phyloP scores from a whole-genome alignment of 345 rosid genomes.

The Sonneratia caseolaris region DNA sequence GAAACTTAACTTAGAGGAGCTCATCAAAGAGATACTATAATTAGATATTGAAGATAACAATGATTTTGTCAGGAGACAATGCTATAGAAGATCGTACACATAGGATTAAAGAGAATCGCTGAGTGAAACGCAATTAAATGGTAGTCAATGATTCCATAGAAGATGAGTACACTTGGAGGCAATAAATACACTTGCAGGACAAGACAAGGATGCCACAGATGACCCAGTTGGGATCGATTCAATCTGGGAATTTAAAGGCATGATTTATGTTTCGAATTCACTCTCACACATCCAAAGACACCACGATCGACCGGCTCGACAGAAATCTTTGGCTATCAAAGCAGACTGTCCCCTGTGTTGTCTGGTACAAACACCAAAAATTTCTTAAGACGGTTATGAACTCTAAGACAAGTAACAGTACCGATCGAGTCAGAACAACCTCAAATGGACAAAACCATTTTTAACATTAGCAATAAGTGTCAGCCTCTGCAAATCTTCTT shows the following conservation, averaged over 20 bases:
- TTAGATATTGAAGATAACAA: background rate
- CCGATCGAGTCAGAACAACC: background rate
- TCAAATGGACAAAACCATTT: background rate
- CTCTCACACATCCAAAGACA: background rate
- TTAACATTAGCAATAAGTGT: background rate
- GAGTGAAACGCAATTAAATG: background rate
- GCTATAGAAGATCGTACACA: background rate
- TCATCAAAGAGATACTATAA: background rate
- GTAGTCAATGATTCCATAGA: too few species aligned
- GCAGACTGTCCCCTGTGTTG: background rate
- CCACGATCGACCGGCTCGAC: background rate
- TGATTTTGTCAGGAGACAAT: background rate
- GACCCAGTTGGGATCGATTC: background rate
- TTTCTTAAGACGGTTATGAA: background rate
- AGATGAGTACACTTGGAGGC: background rate
- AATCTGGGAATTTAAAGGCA: background rate
- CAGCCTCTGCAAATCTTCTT: too few species aligned
- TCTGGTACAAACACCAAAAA: background rate
- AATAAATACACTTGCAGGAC: background rate
- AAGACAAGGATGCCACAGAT: too few species aligned
- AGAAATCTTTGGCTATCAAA: background rate
- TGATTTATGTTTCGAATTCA: background rate
- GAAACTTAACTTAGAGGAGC: background rate
- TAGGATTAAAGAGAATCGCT: background rate
- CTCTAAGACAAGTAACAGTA: background rate